Evolutionary conservation across 75 land plant species (phyloP), one percentile per base, ranked within the genome.

Genomic region (Pinus albicaulis): DNA sequence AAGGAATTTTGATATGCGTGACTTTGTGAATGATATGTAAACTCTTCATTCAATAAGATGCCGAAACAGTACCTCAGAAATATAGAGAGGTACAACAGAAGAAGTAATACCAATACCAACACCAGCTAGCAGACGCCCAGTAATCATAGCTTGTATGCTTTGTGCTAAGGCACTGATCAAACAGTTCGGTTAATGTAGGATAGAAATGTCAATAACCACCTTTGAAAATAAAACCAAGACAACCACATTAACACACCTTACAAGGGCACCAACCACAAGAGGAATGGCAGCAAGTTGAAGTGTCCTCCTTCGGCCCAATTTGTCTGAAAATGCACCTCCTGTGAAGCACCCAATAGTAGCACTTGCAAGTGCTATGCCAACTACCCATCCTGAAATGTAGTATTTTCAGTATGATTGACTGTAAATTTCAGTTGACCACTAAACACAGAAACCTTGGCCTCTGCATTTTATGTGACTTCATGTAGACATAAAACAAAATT

Each of bases 101-200:
- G 99, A 95, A 73, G 96, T 83, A 22, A 98, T 88, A 38, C 99
- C 99, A 75, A 98, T 95, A 60, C 99, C 99, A 81, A 98, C 66
- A 59, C 99, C 99, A 58, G 90, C 90, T 64, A 95, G 92, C 76
- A 95, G 78, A 22, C 98, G 91, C 0, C 99, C 99, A 80, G 88
- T 71, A 56, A 98, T 89, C 99, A 98, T 95, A 20, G 85, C 84
- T 66, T 92, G 81, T 55, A 95, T 90, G 77, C 76, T 86, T 57
- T 88, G 83, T 23, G 99, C 95, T 34, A 92, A 91, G 19, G 93
- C 87, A 91, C 99, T 98, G 89, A 36, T 14, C 26, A 72, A 72
- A 55, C 17, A 41, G 17, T 68, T 38, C 41, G 23, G 79, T 72
- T 72, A 55, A 64, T 60, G 17, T 66, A 41, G 25, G 53, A 73